Conservation (phyloP, 2,329 filamentous ascomycete genomes). For the Botrytis tulipae region DNA sequence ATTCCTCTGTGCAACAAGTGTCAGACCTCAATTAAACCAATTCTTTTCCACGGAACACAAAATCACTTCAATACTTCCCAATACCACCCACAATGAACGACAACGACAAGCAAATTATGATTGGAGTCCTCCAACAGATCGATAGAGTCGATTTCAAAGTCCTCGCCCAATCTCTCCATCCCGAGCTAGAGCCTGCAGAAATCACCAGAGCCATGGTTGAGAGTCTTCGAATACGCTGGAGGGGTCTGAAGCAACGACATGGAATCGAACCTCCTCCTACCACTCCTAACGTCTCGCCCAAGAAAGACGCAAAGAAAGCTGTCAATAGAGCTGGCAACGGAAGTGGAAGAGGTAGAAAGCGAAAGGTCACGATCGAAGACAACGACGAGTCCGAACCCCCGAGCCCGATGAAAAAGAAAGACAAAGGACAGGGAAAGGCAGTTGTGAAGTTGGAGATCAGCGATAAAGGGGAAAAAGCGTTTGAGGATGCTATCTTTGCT, state of each 20-base stretch:
- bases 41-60: no score
- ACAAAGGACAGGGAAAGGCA: neutral
- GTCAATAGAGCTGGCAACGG: no score
- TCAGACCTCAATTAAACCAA: neutral
- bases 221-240: neutral
- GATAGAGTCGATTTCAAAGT: neutral
- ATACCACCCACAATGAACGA: neutral
- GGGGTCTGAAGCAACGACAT: neutral
- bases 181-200: neutral
- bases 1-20: neutral
- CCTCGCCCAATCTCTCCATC: neutral
- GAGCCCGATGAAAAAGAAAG: slow-evolving; percentile 4
- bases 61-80: no score
- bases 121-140: neutral
- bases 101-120: neutral
- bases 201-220: neutral
- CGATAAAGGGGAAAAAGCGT: slow-evolving; percentile 1
- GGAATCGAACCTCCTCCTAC: neutral
- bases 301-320: neutral
- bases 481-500: neutral
- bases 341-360: neutral
- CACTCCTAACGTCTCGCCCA: neutral
- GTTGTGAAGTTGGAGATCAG: neutral
- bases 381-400: neutral
- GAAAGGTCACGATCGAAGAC: neutral